Percentiles rank a stretch among this genome's conserved stretches.
Conservation (phyloP, 495 filamentous ascomycete genomes). For the Aspergillus ellipticus region DNA sequence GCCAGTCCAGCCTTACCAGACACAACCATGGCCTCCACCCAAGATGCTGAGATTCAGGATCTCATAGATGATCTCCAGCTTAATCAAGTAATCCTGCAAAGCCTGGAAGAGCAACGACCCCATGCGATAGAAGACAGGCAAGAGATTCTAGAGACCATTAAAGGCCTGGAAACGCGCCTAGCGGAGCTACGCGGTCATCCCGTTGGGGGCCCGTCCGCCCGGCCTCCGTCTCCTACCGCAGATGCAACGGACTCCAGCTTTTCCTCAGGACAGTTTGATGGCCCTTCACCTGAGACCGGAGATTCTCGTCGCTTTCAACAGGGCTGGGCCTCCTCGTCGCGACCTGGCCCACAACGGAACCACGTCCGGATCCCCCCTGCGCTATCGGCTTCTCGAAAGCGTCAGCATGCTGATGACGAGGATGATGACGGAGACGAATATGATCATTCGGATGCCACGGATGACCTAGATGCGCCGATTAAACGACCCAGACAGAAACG, state of each 20-base stretch:
- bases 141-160: constrained; percentile 21
- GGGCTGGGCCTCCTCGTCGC: neutral
- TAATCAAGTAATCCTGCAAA: constrained; percentile 37
- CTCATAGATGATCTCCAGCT: constrained; percentile 34
- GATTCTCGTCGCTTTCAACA: neutral
- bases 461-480: constrained; percentile 13
- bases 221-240: neutral
- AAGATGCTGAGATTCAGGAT: constrained; percentile 20
- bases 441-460: constrained; percentile 5
- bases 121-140: constrained; percentile 19
- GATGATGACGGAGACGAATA: constrained; percentile 1
- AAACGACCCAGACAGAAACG: neutral
- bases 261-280: constrained; percentile 16
- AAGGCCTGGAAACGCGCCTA: constrained; percentile 18
- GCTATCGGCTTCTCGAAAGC: constrained; percentile 13
- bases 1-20: neutral
- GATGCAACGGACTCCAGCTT: neutral
- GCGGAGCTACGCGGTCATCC: constrained; percentile 16
- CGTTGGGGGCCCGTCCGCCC: neutral
- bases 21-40: constrained; percentile 14
- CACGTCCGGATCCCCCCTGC: no score
- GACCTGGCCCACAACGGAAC: no score
- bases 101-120: constrained; percentile 31
- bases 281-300: neutral
- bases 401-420: constrained; percentile 5